Percentiles rank a stretch among this genome's conserved stretches.
phyloP scores from a whole-genome alignment of 176 grass and related monocot species.

The Triticum monococcum region DNA sequence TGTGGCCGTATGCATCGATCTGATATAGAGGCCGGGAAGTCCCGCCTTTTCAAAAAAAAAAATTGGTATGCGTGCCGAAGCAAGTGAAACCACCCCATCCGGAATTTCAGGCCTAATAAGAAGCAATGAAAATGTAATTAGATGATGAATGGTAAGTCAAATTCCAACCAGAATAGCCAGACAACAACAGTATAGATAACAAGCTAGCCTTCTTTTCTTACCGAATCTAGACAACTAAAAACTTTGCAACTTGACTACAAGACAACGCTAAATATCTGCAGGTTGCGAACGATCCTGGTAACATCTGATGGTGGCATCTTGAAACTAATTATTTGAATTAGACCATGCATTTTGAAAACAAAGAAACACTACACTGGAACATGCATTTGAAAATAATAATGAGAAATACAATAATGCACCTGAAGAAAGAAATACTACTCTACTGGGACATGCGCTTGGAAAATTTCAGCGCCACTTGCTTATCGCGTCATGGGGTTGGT shows the following conservation, averaged over 20 bases:
- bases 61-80: no score
- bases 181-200: no score
- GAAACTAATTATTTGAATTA: background rate
- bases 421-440: background rate
- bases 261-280: background rate
- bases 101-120: no score
- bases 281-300: slow-evolving; percentile 51
- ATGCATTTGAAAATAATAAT: background rate
- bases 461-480: background rate
- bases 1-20: no score
- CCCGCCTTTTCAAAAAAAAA: no score
- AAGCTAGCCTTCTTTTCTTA: no score
- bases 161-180: no score
- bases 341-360: background rate
- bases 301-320: slow-evolving; percentile 46
- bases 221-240: no score
- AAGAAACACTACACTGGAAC: background rate
- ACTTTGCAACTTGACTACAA: background rate
- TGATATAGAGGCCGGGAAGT: no score
- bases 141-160: no score
- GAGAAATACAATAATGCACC: background rate
- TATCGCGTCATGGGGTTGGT: slow-evolving; percentile 28
- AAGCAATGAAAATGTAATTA: no score
- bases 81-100: no score
- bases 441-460: background rate